Conservation (phyloP, 2,329 filamentous ascomycete genomes). For the Aureobasidium vineae region DNA sequence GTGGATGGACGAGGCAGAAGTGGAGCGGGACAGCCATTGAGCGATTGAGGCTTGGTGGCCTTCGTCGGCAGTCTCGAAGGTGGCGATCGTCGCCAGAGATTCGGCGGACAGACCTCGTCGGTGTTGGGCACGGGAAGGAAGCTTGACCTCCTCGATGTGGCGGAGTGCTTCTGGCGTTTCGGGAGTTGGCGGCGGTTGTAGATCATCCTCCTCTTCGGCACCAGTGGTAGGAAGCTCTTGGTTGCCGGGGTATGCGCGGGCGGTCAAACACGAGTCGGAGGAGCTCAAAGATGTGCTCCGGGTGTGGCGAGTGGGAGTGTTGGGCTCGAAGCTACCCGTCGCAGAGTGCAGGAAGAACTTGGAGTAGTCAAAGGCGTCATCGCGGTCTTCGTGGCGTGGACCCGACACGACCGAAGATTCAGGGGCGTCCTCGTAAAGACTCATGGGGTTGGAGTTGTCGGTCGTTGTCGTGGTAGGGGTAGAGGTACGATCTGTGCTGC, state of each 20-base stretch:
- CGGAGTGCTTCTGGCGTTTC: slow-evolving; percentile 38
- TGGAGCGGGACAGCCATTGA: slow-evolving; percentile 18
- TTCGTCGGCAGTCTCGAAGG: slow-evolving; percentile 59
- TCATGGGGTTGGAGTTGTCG: slow-evolving; percentile 29
- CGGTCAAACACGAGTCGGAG: slow-evolving; percentile 5
- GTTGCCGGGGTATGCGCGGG: slow-evolving; percentile 1
- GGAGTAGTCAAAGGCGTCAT: slow-evolving; percentile 95
- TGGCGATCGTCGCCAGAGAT: slow-evolving; percentile 60
- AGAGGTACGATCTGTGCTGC: slow-evolving; percentile 17
- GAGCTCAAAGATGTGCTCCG: slow-evolving; percentile 7
- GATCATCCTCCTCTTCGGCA: background rate
- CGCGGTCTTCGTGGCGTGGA: slow-evolving; percentile 78
- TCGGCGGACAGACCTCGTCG: slow-evolving; percentile 56
- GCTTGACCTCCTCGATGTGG: slow-evolving; percentile 32
- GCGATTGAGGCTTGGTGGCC: slow-evolving; percentile 1
- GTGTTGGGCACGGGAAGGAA: slow-evolving; percentile 36
- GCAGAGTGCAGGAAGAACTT: slow-evolving; percentile 94
- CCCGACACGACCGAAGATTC: slow-evolving; percentile 26
- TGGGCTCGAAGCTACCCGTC: slow-evolving; percentile 68
- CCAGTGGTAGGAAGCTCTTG: background rate
- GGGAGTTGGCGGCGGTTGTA: slow-evolving; percentile 27
- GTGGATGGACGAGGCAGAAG: slow-evolving; percentile 3
- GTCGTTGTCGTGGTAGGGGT: background rate
- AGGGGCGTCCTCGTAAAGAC: slow-evolving; percentile 48
- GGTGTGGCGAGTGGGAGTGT: background rate